Evolutionary conservation across 2,329 filamentous ascomycete genomes (phyloP), one percentile per base, ranked within the genome.

Genomic region (Penicillium freii): DNA sequence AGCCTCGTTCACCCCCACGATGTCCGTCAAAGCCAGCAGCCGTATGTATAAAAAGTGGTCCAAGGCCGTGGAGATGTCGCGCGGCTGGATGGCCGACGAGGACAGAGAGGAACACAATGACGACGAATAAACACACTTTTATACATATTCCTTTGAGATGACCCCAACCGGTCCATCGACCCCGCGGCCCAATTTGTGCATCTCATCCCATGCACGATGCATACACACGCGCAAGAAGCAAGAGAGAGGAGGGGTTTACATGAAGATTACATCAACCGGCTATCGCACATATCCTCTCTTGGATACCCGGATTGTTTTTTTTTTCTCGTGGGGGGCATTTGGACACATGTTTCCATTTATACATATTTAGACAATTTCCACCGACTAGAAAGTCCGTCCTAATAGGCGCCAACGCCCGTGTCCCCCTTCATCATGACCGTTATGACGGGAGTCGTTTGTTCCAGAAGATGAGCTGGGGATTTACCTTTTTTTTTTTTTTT

Each of bases 1-100:
- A 53, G 88, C 82, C 60, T 81, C 85, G 19, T 96, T 96, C 71
- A 77, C 83, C 66, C 90, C 91, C 1, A 77, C 84, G 61, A 84
- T 90, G 57, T 78, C 80, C 48, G 74, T 80, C 61, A 78, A 83
- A 59, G 81, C 85, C 65, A 85, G 86, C 59, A 73, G 73, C 33
- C 81, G 80, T 69, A 84, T 88, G 77, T 91, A 90, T 69, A 81
- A 80, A 65, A 83, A 84, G 64, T 92, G 90, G 90, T 82, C 85
- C 66, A 86, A 88, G 74, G 90, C 90, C 1, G 90, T 93, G 38
- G 79, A 89, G 71, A 92, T 92, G 88, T 88, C 85, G 67, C 85
- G 81, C 69, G 90, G 90, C 34, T 92, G 90, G 89, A 63, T 72
- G 58, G 68, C 74, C 44, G 62, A 59, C 25, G 64, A 71, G 46